Percentiles rank a stretch among this genome's conserved stretches.
Evolutionary conservation across 345 rosid species (phyloP).

Genomic region (Sonneratia alba): DNA sequence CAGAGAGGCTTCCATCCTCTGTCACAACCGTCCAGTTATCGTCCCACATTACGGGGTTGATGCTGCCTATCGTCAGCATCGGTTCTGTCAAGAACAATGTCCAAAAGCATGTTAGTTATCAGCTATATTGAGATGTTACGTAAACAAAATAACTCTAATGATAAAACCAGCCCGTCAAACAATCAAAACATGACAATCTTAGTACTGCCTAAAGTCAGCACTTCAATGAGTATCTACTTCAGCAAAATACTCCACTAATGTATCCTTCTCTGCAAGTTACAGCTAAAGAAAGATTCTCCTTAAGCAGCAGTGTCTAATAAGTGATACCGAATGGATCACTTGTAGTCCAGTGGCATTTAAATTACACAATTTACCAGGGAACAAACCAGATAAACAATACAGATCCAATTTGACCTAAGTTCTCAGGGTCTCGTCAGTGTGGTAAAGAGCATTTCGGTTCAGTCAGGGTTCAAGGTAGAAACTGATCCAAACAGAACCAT

Average conservation of each 20-base stretch:
- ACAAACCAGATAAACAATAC: neutral
- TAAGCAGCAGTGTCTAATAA: neutral
- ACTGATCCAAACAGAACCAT: neutral
- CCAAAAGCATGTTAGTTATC: neutral
- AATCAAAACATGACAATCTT: neutral
- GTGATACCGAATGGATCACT: neutral
- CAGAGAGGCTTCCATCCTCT: constrained; percentile 79
- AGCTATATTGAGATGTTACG: neutral
- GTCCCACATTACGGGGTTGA: constrained; percentile 66
- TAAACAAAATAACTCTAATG: neutral
- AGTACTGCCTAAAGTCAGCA: neutral
- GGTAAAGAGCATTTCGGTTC: neutral
- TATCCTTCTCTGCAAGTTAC: neutral
- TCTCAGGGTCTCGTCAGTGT: neutral
- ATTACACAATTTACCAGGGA: neutral
- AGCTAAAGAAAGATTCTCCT: neutral
- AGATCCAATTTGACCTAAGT: neutral
- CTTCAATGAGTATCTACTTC: neutral
- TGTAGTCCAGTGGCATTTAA: neutral
- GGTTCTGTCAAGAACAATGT: constrained; percentile 46
- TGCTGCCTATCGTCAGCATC: constrained; percentile 84
- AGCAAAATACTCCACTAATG: neutral
- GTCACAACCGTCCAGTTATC: constrained; percentile 93
- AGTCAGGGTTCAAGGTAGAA: neutral
- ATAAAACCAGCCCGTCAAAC: neutral